These are phyloP conservation scores for Sugiyamaella pinicola DNA, from an alignment of 1,139 yeast genomes.

Conservation along the genomic window DNA sequence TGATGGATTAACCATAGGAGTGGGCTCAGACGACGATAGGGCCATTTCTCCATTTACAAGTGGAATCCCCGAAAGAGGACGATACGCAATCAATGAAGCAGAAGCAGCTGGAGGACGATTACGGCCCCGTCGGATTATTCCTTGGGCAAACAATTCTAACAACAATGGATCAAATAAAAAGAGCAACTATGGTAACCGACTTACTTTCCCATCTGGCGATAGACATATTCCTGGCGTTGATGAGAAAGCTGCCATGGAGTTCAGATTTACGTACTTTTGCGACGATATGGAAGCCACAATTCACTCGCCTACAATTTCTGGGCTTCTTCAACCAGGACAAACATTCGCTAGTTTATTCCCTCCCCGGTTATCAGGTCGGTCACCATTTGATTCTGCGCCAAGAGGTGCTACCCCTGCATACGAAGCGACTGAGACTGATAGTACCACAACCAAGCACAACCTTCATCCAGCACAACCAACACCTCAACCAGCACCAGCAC, in stretches of 20 bases:
- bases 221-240: conserved; percentile 39
- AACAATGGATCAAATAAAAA: conserved; percentile 7
- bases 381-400: conserved; percentile 18
- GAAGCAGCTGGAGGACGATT: conserved; percentile 63
- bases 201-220: conserved; percentile 6
- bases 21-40: conserved; percentile 20
- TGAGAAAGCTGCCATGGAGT: conserved; percentile 32
- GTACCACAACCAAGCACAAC: neutral
- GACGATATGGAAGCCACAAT: conserved; percentile 87
- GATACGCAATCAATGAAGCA: conserved; percentile 61
- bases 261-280: conserved; percentile 83
- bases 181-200: conserved; percentile 4
- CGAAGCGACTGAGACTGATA: conserved; percentile 1
- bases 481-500: neutral
- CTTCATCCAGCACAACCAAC: neutral
- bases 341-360: conserved; percentile 43
- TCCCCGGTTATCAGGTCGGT: conserved; percentile 25
- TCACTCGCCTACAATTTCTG: conserved; percentile 87
- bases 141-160: conserved; percentile 57
- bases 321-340: conserved; percentile 57
- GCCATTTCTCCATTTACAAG: conserved; percentile 37
- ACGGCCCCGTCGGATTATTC: conserved; percentile 74
- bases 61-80: conserved; percentile 18
- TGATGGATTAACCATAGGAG: conserved; percentile 19
- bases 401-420: conserved; percentile 21